Conservation (phyloP, 345 rosid species). For the Melaleuca quinquenervia region DNA sequence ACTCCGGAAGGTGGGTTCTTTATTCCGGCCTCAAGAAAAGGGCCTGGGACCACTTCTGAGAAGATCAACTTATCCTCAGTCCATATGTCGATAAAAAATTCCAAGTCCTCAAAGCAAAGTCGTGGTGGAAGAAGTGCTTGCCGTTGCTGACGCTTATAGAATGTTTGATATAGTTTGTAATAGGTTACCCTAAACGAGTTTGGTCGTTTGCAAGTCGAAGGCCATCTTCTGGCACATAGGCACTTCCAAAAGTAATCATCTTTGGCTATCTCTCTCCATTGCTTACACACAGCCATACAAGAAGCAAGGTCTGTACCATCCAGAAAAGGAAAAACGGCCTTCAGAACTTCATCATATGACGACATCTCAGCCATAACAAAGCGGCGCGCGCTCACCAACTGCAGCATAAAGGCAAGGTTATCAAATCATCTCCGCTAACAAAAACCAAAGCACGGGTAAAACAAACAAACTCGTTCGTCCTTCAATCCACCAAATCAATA, state of each 20-base stretch:
- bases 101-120: slow-evolving; percentile 63
- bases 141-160: slow-evolving; percentile 36
- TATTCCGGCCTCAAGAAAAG: slow-evolving; percentile 49
- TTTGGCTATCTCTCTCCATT: slow-evolving; percentile 64
- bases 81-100: slow-evolving; percentile 88
- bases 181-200: slow-evolving; percentile 55
- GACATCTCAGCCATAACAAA: slow-evolving; percentile 26
- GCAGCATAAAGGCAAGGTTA: not conserved
- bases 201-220: slow-evolving; percentile 68
- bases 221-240: slow-evolving; percentile 81
- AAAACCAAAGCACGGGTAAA: not conserved
- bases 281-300: slow-evolving; percentile 71
- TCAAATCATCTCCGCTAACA: not conserved
- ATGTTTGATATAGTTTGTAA: slow-evolving; percentile 55
- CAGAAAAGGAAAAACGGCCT: slow-evolving; percentile 70
- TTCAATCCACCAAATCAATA: too few relatives aligned
- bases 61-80: slow-evolving; percentile 49
- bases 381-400: not conserved
- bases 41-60: slow-evolving; percentile 72
- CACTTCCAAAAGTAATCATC: slow-evolving; percentile 98
- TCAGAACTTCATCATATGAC: slow-evolving; percentile 50
- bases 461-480: not conserved
- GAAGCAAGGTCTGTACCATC: slow-evolving; percentile 68
- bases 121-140: slow-evolving; percentile 58
- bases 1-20: slow-evolving; percentile 33